Evolutionary conservation across 2,329 filamentous ascomycete genomes (phyloP), one percentile per base, ranked within the genome.

Genomic region (Erysiphe neolycopersici): DNA sequence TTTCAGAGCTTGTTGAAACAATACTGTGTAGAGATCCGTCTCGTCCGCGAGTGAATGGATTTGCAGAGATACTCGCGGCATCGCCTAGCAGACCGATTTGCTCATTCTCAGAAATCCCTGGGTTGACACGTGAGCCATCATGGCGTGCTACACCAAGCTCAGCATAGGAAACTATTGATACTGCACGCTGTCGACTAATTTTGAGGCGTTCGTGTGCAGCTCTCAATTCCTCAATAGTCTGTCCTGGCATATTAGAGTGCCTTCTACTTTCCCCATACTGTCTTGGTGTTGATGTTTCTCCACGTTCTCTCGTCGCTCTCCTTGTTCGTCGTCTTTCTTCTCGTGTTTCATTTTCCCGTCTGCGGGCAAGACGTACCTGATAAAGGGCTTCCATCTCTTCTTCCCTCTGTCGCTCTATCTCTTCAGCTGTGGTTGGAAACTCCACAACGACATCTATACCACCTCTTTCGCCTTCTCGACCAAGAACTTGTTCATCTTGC

Each of bases 341-440:
- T 5, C 83, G 74, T 48, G 89, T 83, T 4, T 73, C 71, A 35
- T 77, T 67, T 57, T 91, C 79, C 45, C 71, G 67, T 43, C 85
- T 72, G 44, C 89, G 71, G 16, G 81, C 74, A 12, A 80, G 57
- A 12, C 89, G 76, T 46, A 95, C 87, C 58, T 92, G 83, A 58
- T 92, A 95, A 36, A 95, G 61, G 0, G 80, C 73, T 48, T 89
- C 80, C 89, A 95, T 95, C 58, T 94, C 82, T 26, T 82, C 73
- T 49, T 95, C 84, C 12, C 89, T 70, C 43, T 83, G 63, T 57
- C 92, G 83, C 50, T 91, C 74, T 38, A 53, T 53, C 44, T 84
- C 79, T 43, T 92, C 81, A 9, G 65, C 68, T 0, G 78, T 82
- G 54, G 81, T 76, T 0, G 85, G 85, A 50, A 80, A 73, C 58